These are phyloP conservation scores for Citrullus colocynthis DNA, from an alignment of 306 rosid genomes.

Conservation along the genomic window DNA sequence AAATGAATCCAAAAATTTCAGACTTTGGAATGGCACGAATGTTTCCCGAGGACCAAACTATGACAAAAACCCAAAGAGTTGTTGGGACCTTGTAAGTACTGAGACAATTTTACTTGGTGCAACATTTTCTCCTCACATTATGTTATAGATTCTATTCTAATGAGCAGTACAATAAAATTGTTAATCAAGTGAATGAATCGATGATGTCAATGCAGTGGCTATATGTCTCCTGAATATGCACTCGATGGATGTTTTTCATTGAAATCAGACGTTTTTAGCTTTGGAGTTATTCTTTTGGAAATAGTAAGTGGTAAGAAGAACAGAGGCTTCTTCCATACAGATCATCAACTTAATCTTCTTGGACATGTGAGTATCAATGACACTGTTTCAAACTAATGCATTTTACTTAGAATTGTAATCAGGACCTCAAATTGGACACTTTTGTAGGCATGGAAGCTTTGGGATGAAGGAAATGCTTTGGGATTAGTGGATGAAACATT, in stretches of 20 bases:
- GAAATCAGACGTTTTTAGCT: constrained; percentile 36
- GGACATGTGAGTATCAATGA: constrained; percentile 12
- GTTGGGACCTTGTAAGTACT: constrained; percentile 31
- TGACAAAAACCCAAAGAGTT: constrained; percentile 23
- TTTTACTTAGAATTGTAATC: too few relatives aligned
- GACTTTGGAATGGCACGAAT: constrained; percentile 36
- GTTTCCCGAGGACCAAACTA: constrained; percentile 17
- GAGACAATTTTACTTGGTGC: neutral
- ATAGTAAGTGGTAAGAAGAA: constrained; percentile 34
- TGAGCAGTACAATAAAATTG: too few relatives aligned
- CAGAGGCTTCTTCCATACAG: constrained; percentile 10
- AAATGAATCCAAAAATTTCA: constrained; percentile 31
- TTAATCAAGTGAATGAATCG: too few relatives aligned
- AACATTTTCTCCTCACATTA: neutral
- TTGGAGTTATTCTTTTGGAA: constrained; percentile 38
- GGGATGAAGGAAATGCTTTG: constrained; percentile 12
- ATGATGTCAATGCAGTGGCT: constrained; percentile 8
- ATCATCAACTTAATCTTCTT: constrained; percentile 17
- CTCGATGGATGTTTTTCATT: constrained; percentile 17
- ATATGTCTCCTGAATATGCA: constrained; percentile 31
- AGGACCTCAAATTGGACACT: neutral
- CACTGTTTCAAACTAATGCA: too few relatives aligned
- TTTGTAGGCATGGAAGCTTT: constrained; percentile 11
- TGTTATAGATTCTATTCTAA: too few relatives aligned
- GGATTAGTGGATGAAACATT: constrained; percentile 10